Evolutionary conservation across 164 flowering plant genomes (phyloP).

Genomic region (Malania oleifera): DNA sequence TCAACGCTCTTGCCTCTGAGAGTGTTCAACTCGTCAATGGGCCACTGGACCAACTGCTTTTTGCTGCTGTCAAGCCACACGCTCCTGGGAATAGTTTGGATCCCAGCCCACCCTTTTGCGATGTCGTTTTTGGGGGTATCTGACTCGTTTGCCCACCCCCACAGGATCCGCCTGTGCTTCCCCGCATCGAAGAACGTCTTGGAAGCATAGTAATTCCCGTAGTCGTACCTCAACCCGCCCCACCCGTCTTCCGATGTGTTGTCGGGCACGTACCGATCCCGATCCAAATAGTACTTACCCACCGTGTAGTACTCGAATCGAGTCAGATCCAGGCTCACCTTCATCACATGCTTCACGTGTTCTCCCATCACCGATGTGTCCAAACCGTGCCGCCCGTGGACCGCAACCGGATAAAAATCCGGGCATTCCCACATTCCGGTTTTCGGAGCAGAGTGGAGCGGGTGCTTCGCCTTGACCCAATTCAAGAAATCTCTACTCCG

Average conservation of each 20-base stretch:
- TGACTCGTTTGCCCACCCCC: conserved; percentile 5
- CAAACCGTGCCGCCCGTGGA: neutral
- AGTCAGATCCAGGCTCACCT: neutral
- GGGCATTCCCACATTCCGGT: no score
- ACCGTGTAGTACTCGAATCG: neutral
- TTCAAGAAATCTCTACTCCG: no score
- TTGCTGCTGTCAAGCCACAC: neutral
- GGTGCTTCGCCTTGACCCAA: no score
- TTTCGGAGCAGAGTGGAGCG: no score
- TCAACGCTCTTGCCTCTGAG: neutral
- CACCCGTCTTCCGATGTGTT: neutral
- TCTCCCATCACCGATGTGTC: neutral
- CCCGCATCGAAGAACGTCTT: neutral
- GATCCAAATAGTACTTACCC: neutral
- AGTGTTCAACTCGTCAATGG: neutral
- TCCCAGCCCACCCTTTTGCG: neutral
- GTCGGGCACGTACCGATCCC: conserved; percentile 3
- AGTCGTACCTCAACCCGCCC: conserved; percentile 5
- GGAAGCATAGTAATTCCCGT: conserved; percentile 3
- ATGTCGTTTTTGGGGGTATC: neutral
- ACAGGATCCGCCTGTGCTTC: neutral
- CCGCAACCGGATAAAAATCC: neutral
- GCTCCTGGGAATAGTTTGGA: neutral
- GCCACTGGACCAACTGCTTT: neutral
- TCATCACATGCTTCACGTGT: no score